Percentiles rank a stretch among this genome's conserved stretches.
Evolutionary conservation across 345 rosid genomes (phyloP).

Genomic region (Nasturtium officinale): DNA sequence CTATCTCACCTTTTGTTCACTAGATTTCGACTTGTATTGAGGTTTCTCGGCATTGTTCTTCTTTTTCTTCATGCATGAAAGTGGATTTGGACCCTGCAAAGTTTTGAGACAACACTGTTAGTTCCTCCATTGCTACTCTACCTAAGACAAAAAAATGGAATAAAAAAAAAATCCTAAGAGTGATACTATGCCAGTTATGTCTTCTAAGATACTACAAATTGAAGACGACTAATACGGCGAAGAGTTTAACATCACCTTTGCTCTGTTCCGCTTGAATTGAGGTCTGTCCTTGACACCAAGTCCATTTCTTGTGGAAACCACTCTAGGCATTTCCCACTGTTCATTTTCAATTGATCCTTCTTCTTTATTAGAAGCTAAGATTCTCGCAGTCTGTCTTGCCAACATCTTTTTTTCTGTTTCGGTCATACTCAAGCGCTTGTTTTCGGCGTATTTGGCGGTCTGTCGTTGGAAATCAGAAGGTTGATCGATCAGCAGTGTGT

Average conservation of each 20-base stretch:
- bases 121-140: slow-evolving; percentile 4
- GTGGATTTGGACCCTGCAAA: slow-evolving; percentile 87
- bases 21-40: slow-evolving; percentile 34
- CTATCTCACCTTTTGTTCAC: slow-evolving; percentile 46
- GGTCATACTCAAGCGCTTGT: slow-evolving; percentile 57
- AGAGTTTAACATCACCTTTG: slow-evolving; percentile 53
- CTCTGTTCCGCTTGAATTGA: slow-evolving; percentile 79
- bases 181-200: no score
- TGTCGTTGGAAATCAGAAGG: slow-evolving; percentile 76
- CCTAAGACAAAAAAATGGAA: not conserved
- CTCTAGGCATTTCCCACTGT: slow-evolving; percentile 37
- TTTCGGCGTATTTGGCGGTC: slow-evolving; percentile 63
- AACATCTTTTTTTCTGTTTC: slow-evolving; percentile 53
- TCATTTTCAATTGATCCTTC: slow-evolving; percentile 47
- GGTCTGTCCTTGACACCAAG: slow-evolving; percentile 59
- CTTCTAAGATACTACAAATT: no score
- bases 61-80: slow-evolving; percentile 77
- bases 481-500: slow-evolving; percentile 71
- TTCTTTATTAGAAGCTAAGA: slow-evolving; percentile 37
- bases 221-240: not conserved
- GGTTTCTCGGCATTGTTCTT: slow-evolving; percentile 43
- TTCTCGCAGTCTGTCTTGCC: slow-evolving; percentile 45
- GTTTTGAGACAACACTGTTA: slow-evolving; percentile 28
- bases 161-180: not conserved
- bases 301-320: slow-evolving; percentile 38